Percentiles rank a stretch among this genome's conserved stretches.
phyloP scores from a whole-genome alignment of 768 basidiomycete genomes.

The Neoboletus brunneissimus region DNA sequence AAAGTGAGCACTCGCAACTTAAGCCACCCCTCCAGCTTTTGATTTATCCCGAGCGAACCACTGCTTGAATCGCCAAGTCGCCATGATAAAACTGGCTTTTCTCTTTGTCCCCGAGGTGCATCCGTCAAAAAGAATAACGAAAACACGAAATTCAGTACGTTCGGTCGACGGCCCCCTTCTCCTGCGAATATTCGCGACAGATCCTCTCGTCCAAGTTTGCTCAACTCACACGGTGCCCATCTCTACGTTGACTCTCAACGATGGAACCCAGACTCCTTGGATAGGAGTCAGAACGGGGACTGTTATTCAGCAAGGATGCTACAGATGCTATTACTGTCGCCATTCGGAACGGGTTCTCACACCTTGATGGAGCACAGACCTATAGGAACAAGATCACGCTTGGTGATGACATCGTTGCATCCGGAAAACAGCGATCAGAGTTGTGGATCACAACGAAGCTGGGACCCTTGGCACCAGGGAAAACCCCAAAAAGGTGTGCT shows the following conservation, averaged over 20 bases:
- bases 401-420: constrained; percentile 48
- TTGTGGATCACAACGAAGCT: constrained; percentile 67
- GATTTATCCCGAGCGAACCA: no score
- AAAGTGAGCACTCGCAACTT: no score
- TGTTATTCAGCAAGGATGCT: constrained; percentile 45
- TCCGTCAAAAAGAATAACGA: no score
- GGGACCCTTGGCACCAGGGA: constrained; percentile 30
- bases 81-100: no score
- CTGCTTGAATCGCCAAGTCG: no score
- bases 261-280: constrained; percentile 52
- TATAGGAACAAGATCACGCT: constrained; percentile 57
- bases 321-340: constrained; percentile 40
- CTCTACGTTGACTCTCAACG: constrained; percentile 47
- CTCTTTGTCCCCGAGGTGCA: no score
- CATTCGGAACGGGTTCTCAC: constrained; percentile 54
- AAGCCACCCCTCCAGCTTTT: no score
- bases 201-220: constrained; percentile 8
- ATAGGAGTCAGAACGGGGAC: constrained; percentile 64
- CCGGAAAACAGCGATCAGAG: constrained; percentile 50
- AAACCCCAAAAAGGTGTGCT: constrained; percentile 50
- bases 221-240: constrained; percentile 22
- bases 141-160: no score
- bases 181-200: background rate
- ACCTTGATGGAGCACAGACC: constrained; percentile 60
- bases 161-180: no score